Conservation (phyloP, 805 yeast genomes). For the Saccharomycopsis babjevae region DNA sequence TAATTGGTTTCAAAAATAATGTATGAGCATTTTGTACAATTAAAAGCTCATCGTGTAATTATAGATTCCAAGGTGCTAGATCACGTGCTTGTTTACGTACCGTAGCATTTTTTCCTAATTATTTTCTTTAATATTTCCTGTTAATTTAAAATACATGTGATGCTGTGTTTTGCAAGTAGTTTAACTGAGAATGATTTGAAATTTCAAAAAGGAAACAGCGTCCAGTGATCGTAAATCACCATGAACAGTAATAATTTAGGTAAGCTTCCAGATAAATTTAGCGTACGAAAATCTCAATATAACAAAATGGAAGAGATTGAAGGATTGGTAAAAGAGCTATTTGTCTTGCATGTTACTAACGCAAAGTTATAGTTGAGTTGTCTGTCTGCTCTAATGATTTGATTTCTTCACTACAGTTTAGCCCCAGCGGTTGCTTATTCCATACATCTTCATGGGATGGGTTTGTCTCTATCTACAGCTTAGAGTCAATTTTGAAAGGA, state of each 20-base stretch:
- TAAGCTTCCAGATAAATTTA: not conserved
- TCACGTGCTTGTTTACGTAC: not conserved
- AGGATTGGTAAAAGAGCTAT: not conserved
- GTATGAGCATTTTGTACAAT: not conserved
- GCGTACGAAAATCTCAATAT: not conserved
- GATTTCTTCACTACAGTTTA: conserved; percentile 12
- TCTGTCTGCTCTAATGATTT: conserved; percentile 4
- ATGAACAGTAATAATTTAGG: not conserved
- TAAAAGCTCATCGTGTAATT: not conserved
- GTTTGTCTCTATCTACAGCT: conserved; percentile 2
- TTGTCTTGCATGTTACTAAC: not conserved
- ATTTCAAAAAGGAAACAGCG: too few relatives aligned
- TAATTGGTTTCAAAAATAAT: not conserved
- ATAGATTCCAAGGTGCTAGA: not conserved
- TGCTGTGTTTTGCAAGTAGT: too few relatives aligned
- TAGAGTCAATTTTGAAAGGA: not conserved
- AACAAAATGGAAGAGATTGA: not conserved
- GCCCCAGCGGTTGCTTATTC: not conserved
- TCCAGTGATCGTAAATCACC: not conserved
- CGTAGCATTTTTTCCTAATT: not conserved
- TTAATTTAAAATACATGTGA: not conserved
- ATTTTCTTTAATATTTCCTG: not conserved
- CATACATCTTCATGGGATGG: conserved; percentile 15
- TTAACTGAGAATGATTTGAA: too few relatives aligned
- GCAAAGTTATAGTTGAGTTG: conserved; percentile 1